Evolutionary conservation across 73 alveolate genomes (phyloP).

Genomic region (Tetrahymena borealis): DNA sequence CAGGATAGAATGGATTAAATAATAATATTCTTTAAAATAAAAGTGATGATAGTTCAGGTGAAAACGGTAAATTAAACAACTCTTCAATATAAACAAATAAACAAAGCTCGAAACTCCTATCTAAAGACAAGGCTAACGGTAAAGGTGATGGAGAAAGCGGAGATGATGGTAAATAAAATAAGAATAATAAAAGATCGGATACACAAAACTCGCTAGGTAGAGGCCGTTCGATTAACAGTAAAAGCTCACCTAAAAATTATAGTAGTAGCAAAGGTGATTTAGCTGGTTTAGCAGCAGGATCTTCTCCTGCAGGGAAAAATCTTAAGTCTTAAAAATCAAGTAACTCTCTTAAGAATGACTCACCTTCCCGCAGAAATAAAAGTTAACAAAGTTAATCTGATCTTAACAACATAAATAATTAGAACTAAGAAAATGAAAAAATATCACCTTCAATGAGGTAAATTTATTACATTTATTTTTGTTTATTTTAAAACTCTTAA

Average conservation of each 20-base stretch:
- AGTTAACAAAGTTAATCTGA: background rate
- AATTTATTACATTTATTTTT: background rate
- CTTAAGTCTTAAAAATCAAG: background rate
- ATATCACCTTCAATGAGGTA: background rate
- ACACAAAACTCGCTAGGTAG: background rate
- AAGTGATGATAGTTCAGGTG: too few relatives aligned
- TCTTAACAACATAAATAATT: background rate
- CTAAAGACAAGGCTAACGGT: too few relatives aligned
- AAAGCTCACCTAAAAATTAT: background rate
- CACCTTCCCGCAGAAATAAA: background rate
- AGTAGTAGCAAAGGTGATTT: background rate
- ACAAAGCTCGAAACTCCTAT: too few relatives aligned
- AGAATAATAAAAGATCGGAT: background rate
- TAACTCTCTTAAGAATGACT: background rate
- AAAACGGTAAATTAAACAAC: too few relatives aligned
- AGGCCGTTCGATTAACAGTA: background rate
- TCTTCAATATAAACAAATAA: too few relatives aligned
- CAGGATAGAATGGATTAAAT: too few relatives aligned
- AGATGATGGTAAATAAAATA: too few relatives aligned
- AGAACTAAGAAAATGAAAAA: background rate
- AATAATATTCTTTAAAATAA: too few relatives aligned
- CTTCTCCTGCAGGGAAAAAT: too few relatives aligned
- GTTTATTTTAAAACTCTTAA: background rate
- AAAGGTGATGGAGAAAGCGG: too few relatives aligned
- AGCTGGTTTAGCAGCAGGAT: too few relatives aligned